These are phyloP conservation scores for Lasiodiplodia hormozganensis DNA, from an alignment of 2,329 filamentous ascomycete genomes.

Conservation along the genomic window DNA sequence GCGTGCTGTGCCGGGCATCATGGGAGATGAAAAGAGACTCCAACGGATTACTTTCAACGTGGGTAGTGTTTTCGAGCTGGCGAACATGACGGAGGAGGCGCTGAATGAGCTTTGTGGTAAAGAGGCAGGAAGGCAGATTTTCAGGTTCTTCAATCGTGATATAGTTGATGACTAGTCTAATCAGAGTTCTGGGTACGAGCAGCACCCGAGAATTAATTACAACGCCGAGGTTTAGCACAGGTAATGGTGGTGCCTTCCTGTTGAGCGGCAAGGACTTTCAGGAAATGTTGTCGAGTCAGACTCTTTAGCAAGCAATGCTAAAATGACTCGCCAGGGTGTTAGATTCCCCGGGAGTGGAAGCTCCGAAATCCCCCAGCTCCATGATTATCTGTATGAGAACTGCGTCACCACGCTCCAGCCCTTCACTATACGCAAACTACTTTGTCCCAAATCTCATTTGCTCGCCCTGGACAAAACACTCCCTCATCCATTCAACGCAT, in stretches of 20 bases:
- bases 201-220: background rate
- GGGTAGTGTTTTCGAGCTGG: conserved; percentile 80
- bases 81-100: conserved; percentile 81
- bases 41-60: conserved; percentile 74
- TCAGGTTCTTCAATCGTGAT: conserved; percentile 77
- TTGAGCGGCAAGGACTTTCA: background rate
- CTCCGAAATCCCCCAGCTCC: background rate
- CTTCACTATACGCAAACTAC: background rate
- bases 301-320: too few relatives aligned
- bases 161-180: conserved; percentile 43
- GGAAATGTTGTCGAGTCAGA: background rate
- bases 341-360: background rate
- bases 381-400: background rate
- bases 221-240: background rate
- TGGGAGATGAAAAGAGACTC: conserved; percentile 70
- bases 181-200: background rate
- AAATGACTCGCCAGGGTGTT: conserved; percentile 2
- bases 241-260: background rate
- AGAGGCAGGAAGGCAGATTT: conserved; percentile 77
- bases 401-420: background rate
- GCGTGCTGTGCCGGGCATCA: conserved; percentile 81
- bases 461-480: background rate
- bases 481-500: background rate
- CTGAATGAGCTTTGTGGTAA: conserved; percentile 77
- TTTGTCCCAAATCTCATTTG: background rate